Percentiles rank a stretch among this genome's conserved stretches.
Conservation (phyloP, 1,284 basidiomycete genomes). For the Melanopsichium pennsylvanicum region DNA sequence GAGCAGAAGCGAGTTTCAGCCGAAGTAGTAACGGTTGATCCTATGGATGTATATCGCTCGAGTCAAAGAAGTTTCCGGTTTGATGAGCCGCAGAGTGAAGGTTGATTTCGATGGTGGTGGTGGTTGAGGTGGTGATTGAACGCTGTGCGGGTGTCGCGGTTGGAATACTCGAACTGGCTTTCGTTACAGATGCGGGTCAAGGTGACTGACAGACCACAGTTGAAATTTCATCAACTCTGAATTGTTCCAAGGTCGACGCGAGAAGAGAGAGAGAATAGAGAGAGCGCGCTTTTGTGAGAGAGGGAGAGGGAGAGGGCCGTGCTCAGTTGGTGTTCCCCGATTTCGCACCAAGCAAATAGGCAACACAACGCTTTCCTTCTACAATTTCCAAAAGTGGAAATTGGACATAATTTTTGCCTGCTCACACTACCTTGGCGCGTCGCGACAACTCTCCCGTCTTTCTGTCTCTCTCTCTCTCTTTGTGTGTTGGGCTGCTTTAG, state of each 20-base stretch:
- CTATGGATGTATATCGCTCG: too few relatives aligned
- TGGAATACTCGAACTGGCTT: conserved; percentile 27
- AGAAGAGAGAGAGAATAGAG: too few relatives aligned
- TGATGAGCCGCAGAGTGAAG: too few relatives aligned
- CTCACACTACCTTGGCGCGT: too few relatives aligned
- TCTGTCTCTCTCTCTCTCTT: too few relatives aligned
- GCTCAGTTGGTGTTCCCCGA: conserved; percentile 9
- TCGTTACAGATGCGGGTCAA: conserved; percentile 15
- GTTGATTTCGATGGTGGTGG: not conserved
- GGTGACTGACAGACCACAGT: not conserved
- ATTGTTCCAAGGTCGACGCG: too few relatives aligned
- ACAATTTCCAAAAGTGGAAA: not conserved
- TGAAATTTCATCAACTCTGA: not conserved
- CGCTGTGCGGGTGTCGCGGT: conserved; percentile 1
- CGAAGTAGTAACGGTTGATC: too few relatives aligned
- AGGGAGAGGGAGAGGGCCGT: conserved; percentile 1
- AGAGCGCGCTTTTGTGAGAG: too few relatives aligned
- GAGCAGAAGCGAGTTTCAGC: too few relatives aligned
- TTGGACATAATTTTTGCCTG: not conserved
- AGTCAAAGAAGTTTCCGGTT: too few relatives aligned
- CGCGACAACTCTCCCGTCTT: conserved; percentile 7
- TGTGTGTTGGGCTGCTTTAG: conserved; percentile 30
- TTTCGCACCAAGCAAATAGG: conserved; percentile 3
- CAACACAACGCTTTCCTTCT: not conserved
- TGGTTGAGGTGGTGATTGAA: conserved; percentile 8